Evolutionary conservation across 768 basidiomycete genomes (phyloP).

Genomic region (Phaffia tasmanica): DNA sequence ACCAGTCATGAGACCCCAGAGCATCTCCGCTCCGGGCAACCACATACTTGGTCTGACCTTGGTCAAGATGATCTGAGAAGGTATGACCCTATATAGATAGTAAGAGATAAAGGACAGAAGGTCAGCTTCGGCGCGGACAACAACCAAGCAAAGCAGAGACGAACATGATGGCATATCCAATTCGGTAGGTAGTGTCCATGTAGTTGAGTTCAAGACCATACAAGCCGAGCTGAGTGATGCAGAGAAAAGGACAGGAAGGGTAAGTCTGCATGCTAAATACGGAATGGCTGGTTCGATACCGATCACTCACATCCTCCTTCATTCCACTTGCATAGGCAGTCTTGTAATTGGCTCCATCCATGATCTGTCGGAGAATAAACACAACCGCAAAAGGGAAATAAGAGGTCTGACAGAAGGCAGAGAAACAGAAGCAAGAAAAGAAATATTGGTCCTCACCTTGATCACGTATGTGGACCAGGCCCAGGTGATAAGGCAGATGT

Average conservation of each 20-base stretch:
- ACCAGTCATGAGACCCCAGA: slow-evolving; percentile 26
- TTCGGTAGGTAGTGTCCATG: slow-evolving; percentile 11
- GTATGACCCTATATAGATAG: slow-evolving; percentile 6
- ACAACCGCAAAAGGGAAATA: no score
- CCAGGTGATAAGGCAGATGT: slow-evolving; percentile 21
- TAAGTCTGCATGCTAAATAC: background rate
- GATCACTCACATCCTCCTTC: slow-evolving; percentile 29
- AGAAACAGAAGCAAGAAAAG: no score
- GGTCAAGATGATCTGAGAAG: slow-evolving; percentile 26
- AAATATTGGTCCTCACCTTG: background rate
- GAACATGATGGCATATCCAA: slow-evolving; percentile 17
- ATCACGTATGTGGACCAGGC: slow-evolving; percentile 23
- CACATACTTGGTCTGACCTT: slow-evolving; percentile 27
- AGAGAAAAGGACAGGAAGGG: background rate
- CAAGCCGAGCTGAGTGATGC: slow-evolving; percentile 21
- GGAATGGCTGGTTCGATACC: no score
- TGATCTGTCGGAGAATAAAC: slow-evolving; percentile 10
- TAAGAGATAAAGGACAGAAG: no score
- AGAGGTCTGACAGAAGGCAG: no score
- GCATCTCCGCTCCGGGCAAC: slow-evolving; percentile 26
- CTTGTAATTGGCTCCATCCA: slow-evolving; percentile 30
- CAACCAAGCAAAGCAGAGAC: background rate
- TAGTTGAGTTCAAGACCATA: slow-evolving; percentile 28
- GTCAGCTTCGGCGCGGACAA: background rate
- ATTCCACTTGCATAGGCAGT: slow-evolving; percentile 30